Evolutionary conservation across 2,329 filamentous ascomycete genomes (phyloP).

Genomic region (Pseudocercospora musae): DNA sequence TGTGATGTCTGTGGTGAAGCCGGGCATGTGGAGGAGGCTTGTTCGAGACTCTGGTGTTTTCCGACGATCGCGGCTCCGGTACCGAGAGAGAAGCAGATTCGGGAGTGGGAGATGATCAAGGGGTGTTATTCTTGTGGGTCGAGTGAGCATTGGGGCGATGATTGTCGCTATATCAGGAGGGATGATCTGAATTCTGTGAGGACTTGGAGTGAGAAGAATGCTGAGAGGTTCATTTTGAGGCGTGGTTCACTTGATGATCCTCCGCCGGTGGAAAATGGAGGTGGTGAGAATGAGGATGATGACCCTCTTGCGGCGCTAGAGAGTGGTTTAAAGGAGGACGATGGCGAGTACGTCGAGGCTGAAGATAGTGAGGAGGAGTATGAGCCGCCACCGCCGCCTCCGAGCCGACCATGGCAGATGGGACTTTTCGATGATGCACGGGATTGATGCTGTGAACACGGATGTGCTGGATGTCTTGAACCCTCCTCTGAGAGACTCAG

Average conservation of each 20-base stretch:
- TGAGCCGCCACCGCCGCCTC: constrained; percentile 2
- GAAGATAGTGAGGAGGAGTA: constrained; percentile 8
- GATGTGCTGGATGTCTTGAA: background rate
- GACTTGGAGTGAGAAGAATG: constrained; percentile 5
- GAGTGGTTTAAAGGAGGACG: background rate
- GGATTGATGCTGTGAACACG: background rate
- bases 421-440: constrained; percentile 11
- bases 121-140: constrained; percentile 3
- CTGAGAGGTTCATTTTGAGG: background rate
- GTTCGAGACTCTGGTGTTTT: constrained; percentile 24
- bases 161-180: constrained; percentile 4
- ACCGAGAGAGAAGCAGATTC: background rate
- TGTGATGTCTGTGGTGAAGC: constrained; percentile 11
- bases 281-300: background rate
- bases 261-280: background rate
- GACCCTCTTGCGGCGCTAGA: constrained; percentile 1
- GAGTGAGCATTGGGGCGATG: constrained; percentile 11
- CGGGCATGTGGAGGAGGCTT: constrained; percentile 27
- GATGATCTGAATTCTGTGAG: background rate
- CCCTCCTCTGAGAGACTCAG: background rate
- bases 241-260: background rate
- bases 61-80: background rate
- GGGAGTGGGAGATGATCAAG: background rate
- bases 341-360: background rate
- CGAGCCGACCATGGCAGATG: constrained; percentile 14